These are phyloP conservation scores for Chlorophyllum brunneum DNA, from an alignment of 768 basidiomycete genomes.

Conservation along the genomic window DNA sequence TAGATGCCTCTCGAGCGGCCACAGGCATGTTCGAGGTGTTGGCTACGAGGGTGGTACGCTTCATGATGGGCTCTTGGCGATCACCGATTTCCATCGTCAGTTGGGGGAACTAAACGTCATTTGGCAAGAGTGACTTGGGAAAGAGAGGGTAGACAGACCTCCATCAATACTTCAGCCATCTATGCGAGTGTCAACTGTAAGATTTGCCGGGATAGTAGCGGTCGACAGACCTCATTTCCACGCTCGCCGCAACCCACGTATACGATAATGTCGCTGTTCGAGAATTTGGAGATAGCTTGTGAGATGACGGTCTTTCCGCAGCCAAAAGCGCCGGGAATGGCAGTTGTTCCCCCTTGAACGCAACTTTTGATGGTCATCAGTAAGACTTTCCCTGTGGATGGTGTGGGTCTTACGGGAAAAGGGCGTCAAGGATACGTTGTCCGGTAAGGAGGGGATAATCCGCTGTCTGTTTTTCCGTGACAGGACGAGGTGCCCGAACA, in stretches of 20 bases:
- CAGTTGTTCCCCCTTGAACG: conserved; percentile 94
- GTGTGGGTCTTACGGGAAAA: conserved; percentile 75
- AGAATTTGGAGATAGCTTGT: conserved; percentile 96
- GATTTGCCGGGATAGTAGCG: not conserved
- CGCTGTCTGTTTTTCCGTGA: conserved; percentile 92
- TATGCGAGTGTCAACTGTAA: conserved; percentile 23
- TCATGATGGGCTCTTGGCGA: conserved; percentile 99
- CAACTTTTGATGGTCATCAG: conserved; percentile 45
- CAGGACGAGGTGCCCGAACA: conserved; percentile 94
- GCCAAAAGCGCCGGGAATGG: conserved; percentile 98
- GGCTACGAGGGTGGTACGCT: conserved; percentile 96
- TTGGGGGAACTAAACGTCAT: conserved; percentile 65
- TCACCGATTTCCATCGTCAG: conserved; percentile 89
- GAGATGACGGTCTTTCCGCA: conserved; percentile 99
- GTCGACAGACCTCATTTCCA: conserved; percentile 76
- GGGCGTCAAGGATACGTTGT: conserved; percentile 92
- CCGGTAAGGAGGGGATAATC: conserved; percentile 91
- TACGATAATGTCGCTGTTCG: conserved; percentile 98
- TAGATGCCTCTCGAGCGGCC: conserved; percentile 97
- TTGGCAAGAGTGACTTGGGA: conserved; percentile 1
- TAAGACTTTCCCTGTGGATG: not conserved
- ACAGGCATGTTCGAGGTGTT: conserved; percentile 99
- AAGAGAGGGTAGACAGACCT: conserved; percentile 40
- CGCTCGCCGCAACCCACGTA: conserved; percentile 99
- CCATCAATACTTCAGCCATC: conserved; percentile 99